phyloP scores from a whole-genome alignment of 2,329 filamentous ascomycete genomes.

The Ceratocystis huliohia region DNA sequence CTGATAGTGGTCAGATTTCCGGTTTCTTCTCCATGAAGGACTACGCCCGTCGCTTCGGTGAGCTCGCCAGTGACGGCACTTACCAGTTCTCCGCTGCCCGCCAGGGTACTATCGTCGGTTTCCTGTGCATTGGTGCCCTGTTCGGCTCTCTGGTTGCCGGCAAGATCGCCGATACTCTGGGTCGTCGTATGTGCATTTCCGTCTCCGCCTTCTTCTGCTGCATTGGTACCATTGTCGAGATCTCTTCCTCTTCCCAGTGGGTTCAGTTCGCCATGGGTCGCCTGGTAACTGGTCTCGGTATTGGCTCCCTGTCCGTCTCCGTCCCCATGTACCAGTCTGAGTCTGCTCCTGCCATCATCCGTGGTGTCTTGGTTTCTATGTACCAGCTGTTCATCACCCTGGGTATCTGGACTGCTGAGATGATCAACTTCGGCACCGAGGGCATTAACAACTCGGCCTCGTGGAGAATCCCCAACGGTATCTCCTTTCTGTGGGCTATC shows the following conservation, averaged over 20 bases:
- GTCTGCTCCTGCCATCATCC: constrained; percentile 49
- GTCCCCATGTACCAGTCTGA: constrained; percentile 60
- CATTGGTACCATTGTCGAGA: constrained; percentile 51
- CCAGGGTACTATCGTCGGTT: constrained; percentile 50
- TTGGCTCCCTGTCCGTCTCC: constrained; percentile 50
- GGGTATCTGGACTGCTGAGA: constrained; percentile 48
- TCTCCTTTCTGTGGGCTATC: constrained; percentile 44
- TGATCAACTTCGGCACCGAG: constrained; percentile 51
- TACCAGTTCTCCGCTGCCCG: constrained; percentile 44
- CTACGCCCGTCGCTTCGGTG: constrained; percentile 43
- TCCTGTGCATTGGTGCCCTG: constrained; percentile 48
- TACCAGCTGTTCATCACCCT: constrained; percentile 60
- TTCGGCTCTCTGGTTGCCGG: constrained; percentile 46
- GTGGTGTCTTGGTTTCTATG: constrained; percentile 48
- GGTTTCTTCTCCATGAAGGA: constrained; percentile 50
- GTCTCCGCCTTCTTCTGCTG: constrained; percentile 49
- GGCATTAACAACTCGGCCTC: constrained; percentile 34
- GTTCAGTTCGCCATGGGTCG: constrained; percentile 53
- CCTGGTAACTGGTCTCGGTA: constrained; percentile 52
- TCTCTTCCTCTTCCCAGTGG: constrained; percentile 44
- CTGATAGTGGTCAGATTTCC: constrained; percentile 42
- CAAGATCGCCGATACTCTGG: constrained; percentile 48
- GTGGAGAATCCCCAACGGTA: constrained; percentile 50
- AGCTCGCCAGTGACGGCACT: constrained; percentile 28
- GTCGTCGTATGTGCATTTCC: constrained; percentile 50